A percentile compares a stretch with the other conserved stretches of the same genome.
These are phyloP conservation scores for Cardamine chenopodiifolia DNA, from an alignment of 345 rosid species.

Conservation along the genomic window DNA sequence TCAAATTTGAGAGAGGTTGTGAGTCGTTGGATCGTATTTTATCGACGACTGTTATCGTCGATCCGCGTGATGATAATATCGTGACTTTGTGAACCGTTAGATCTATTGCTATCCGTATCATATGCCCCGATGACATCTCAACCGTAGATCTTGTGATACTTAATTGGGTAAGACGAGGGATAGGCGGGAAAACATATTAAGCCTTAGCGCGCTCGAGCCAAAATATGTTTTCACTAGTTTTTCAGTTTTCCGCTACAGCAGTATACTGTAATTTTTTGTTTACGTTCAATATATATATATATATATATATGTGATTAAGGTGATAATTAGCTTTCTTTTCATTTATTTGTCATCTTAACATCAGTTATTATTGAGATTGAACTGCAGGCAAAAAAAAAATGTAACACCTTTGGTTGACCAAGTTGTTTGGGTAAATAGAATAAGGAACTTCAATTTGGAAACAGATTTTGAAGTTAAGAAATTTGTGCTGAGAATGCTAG, in stretches of 20 bases:
- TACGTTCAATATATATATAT: too few relatives aligned
- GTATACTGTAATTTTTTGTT: too few relatives aligned
- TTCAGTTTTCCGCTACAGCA: neutral
- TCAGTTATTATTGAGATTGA: too few relatives aligned
- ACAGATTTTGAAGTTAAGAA: neutral
- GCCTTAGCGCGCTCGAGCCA: neutral
- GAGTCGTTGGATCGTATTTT: conserved; percentile 17
- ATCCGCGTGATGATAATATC: neutral
- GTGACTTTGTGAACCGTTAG: neutral
- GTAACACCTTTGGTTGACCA: neutral
- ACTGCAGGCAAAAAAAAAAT: too few relatives aligned
- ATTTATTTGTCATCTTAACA: too few relatives aligned
- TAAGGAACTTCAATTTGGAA: neutral
- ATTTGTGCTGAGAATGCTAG: neutral
- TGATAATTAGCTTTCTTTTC: too few relatives aligned
- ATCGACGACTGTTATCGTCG: conserved; percentile 10
- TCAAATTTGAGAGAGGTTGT: neutral
- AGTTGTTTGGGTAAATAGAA: neutral
- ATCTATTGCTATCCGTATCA: conserved; percentile 22
- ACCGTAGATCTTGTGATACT: conserved; percentile 18
- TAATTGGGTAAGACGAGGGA: neutral
- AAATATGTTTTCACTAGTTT: neutral
- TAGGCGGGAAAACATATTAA: neutral
- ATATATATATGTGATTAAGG: too few relatives aligned
- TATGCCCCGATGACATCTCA: neutral